Conservation (phyloP, 2,329 filamentous ascomycete genomes). For the Diaporthe capsici region DNA sequence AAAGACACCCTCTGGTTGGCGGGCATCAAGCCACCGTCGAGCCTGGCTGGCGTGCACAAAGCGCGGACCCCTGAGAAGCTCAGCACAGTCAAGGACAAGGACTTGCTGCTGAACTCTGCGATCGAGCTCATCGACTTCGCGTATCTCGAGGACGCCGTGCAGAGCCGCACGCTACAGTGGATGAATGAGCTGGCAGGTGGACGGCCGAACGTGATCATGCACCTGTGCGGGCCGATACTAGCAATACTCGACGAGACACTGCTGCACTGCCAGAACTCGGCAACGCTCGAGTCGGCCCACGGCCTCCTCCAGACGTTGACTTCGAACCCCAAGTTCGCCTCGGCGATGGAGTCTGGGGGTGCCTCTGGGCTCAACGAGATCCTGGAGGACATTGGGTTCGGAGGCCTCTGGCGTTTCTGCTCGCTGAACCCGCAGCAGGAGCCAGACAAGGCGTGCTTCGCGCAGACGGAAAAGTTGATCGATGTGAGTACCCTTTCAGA, state of each 20-base stretch:
- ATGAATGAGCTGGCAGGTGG: slow-evolving; percentile 69
- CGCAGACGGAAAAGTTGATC: slow-evolving; percentile 72
- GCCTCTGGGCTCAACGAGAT: slow-evolving; percentile 60
- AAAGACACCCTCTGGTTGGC: slow-evolving; percentile 74
- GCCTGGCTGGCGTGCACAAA: slow-evolving; percentile 55
- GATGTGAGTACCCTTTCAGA: slow-evolving; percentile 61
- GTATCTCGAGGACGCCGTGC: slow-evolving; percentile 73
- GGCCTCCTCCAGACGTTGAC: slow-evolving; percentile 71
- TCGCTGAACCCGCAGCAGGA: slow-evolving; percentile 59
- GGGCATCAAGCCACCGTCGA: slow-evolving; percentile 62
- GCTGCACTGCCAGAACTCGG: slow-evolving; percentile 73
- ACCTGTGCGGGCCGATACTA: slow-evolving; percentile 72
- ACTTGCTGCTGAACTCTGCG: slow-evolving; percentile 73
- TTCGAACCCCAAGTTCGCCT: slow-evolving; percentile 65
- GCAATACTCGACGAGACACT: slow-evolving; percentile 73
- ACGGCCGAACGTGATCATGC: slow-evolving; percentile 69
- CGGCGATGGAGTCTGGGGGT: slow-evolving; percentile 59
- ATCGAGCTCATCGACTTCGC: slow-evolving; percentile 78
- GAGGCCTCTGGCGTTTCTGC: slow-evolving; percentile 72
- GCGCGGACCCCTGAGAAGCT: slow-evolving; percentile 60
- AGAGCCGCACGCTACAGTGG: slow-evolving; percentile 72
- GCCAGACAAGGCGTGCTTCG: slow-evolving; percentile 64
- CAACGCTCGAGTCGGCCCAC: slow-evolving; percentile 73
- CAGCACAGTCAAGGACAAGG: slow-evolving; percentile 68
- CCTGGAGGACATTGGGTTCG: slow-evolving; percentile 73